Evolutionary conservation across 495 filamentous ascomycete species (phyloP), one percentile per base, ranked within the genome.

Genomic region (Xylaria flabelliformis): DNA sequence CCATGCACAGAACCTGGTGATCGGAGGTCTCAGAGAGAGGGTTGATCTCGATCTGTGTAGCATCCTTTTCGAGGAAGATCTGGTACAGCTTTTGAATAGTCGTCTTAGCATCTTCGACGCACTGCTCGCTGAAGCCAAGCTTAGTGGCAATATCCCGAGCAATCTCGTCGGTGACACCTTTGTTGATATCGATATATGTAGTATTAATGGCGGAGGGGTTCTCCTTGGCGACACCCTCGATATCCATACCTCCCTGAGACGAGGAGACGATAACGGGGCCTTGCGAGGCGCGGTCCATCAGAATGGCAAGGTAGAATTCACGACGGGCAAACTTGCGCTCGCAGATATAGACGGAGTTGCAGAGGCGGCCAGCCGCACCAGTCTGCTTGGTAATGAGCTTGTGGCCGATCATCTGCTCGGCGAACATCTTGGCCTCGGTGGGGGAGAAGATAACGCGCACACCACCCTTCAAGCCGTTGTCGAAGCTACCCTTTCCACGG

Each of bases 341-440:
- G 85, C 94, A 96, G 82, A 99, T 98, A 86, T 96, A 98, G 77
- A 99, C 96, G 68, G 93, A 86, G 83, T 94, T 97, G 87, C 96
- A 99, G 79, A 94, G 87, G 81, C 95, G 93, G 80, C 96, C 96
- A 72, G 81, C 85, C 71, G 94, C 92, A 79, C 96, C 96, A 66
- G 97, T 99, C 87, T 99, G 96, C 89, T 99, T 99, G 82, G 96
- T 99, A 83, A 99, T 91, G 84, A 99, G 94, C 85, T 97, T 97
- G 83, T 99, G 96, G 75, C 96, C 96, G 84, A 99, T 98, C 96
- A 99, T 99, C 85, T 99, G 94, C 73, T 93, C 90, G 78, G 96
- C 95, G 79, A 99, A 97, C 91, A 98, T 97, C 86, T 93, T 94
- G 80, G 96, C 96, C 87, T 87, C 83, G 79, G 86, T 87, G 63